Conservation (phyloP, 768 basidiomycete genomes). For the Suillus subluteus region DNA sequence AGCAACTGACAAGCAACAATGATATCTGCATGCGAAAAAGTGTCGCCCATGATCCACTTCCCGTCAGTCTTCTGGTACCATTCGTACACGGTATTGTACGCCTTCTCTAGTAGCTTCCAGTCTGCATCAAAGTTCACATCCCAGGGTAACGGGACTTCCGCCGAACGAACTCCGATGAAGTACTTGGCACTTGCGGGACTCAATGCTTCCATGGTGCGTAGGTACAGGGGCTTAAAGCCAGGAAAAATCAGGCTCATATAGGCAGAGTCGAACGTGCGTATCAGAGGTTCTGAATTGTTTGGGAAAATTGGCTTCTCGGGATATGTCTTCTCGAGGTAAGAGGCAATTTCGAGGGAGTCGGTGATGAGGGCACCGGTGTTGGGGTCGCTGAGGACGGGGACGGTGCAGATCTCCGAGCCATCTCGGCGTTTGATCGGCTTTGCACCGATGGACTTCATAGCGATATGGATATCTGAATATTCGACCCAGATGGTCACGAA, state of each 20-base stretch:
- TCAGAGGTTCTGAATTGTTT: constrained; percentile 26
- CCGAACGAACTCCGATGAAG: constrained; percentile 42
- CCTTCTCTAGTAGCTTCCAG: constrained; percentile 27
- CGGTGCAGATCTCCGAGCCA: constrained; percentile 30
- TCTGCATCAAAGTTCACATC: constrained; percentile 38
- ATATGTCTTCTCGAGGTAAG: constrained; percentile 41
- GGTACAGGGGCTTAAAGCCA: constrained; percentile 10
- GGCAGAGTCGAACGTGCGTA: constrained; percentile 23
- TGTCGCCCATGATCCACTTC: constrained; percentile 18
- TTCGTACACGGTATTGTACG: constrained; percentile 14
- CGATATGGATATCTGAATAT: constrained; percentile 35
- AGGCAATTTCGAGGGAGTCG: constrained; percentile 37
- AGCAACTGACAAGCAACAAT: constrained; percentile 7
- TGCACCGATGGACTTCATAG: constrained; percentile 31
- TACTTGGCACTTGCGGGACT: constrained; percentile 39
- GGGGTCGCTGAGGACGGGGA: constrained; percentile 41
- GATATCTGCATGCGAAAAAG: constrained; percentile 14
- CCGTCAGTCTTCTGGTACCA: constrained; percentile 30
- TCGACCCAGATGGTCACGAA: constrained; percentile 40
- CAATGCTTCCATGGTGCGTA: constrained; percentile 32
- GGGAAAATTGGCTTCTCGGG: constrained; percentile 35
- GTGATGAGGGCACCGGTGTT: constrained; percentile 32
- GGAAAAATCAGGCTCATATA: not conserved
- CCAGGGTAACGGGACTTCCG: constrained; percentile 36
- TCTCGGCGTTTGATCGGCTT: constrained; percentile 21